Base-by-base conservation (phyloP, 768 basidiomycete genomes). In the Leccinum subtestaceum region DNA sequence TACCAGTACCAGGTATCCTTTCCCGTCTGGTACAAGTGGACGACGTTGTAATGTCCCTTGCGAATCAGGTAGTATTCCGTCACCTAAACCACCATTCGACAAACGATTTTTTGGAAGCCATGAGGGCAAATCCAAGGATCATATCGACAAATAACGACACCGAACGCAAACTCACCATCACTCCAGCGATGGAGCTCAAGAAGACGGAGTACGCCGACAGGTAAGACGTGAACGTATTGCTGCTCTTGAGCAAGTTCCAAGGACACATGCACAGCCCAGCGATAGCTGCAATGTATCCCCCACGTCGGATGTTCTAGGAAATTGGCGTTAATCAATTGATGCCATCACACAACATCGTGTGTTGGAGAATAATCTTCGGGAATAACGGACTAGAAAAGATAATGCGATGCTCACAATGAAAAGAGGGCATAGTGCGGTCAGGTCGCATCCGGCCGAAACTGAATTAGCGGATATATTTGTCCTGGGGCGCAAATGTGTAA, bases 391-490 rank as follows among this genome's bases (percentile, higher is more conserved):
- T 45, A 45, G 19, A 45, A 10, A 21, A 21, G 43, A 5, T 19
- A 45, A 23, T 47, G 43, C n/a, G 32, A 53, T 23, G 75, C 81
- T 31, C 63, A 85, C 85, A 65, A 93, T 84, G 73, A 84, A 93
- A 51, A 85, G 85, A 56, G 92, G 91, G 63, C 84, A 78, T 31
- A 93, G 79, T 3, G 90, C 84, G 2, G 90, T 93, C 64, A 93
- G 72, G 71, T 93, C 91, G 67, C 89, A 91, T 13, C 92, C 90
- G 4, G 91, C 90, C 47, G 85, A 88, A 67, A 93, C 83, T 5
- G 88, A 86, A 75, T 93, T 93, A 31, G 90, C 91, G 10, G 89
- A 87, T 65, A 90, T 88, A 71, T 90, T 92, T 31, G 88, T 89
- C 17, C 86, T 87, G 43, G n/a, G 43, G 62, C 57, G 57, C 55